Percentiles rank a stretch among this genome's conserved stretches.
Conservation (phyloP, 768 basidiomycete species). For the Amanita brunnescens region DNA sequence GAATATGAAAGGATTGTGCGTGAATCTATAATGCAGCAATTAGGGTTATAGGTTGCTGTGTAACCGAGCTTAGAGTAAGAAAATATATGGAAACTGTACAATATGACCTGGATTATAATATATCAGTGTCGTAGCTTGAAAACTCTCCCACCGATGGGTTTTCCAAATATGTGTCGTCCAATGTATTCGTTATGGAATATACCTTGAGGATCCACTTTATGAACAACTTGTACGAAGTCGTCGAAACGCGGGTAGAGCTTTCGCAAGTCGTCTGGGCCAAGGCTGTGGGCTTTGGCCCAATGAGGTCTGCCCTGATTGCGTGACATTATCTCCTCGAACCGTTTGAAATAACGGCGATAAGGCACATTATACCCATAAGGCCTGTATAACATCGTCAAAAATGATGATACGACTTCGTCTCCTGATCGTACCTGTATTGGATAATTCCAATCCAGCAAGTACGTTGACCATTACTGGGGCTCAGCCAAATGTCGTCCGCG, state of each 20-base stretch:
- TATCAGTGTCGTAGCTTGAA: constrained; percentile 27
- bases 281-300: constrained; percentile 89
- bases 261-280: constrained; percentile 56
- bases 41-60: constrained; percentile 49
- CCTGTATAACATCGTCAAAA: constrained; percentile 28
- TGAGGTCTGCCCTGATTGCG: constrained; percentile 79
- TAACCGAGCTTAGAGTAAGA: not conserved
- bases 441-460: constrained; percentile 97
- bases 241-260: constrained; percentile 74
- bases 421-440: constrained; percentile 76
- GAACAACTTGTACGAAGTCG: constrained; percentile 61
- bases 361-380: constrained; percentile 81
- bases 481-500: constrained; percentile 89
- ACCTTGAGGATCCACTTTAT: constrained; percentile 63
- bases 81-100: constrained; percentile 2
- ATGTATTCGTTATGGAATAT: constrained; percentile 87
- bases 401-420: not conserved
- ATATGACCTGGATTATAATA: not conserved
- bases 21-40: constrained; percentile 74
- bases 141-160: constrained; percentile 31
- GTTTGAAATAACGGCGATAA: constrained; percentile 68
- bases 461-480: constrained; percentile 69
- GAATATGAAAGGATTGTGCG: constrained; percentile 88
- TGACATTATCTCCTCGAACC: constrained; percentile 64
- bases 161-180: constrained; percentile 76